Evolutionary conservation across 108 stramenopile genomes (phyloP), one percentile per base, ranked within the genome.

Genomic region (Fistulifera pelliculosa): DNA sequence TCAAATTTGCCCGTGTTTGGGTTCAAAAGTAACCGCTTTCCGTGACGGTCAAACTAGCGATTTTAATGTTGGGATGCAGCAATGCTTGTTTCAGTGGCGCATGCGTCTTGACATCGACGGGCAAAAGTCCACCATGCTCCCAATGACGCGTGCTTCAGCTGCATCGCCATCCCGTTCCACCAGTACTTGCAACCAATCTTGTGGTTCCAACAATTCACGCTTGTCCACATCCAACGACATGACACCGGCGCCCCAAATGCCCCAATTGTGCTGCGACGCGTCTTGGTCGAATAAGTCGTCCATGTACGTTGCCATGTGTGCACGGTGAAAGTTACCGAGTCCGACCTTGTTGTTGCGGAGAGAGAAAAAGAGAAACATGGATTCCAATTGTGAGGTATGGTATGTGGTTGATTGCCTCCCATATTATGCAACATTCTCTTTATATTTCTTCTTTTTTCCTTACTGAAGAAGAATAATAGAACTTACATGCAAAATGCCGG

Each of bases 1-100:
- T 79, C 69, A 54, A 79, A 49, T 27, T 60, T 42, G 22, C 72
- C 50, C 15, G 27, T 35, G 31, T 55, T 15, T 42, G 53, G 39
- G 71, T 52, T 45, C 63, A 66, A 60, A 49, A 80, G 65, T 80
- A 80, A 0, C 78, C 78, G 42, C 73, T 71, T 62, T 80, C 78
- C 23, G 78, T 80, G 16, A 80, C 67, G 14, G 75, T 76, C 39
- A 76, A 49, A 0, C 55, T 55, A 14, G 76, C 73, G 23, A 80
- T 68, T 41, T 73, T 64, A 28, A 64, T 64, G n/a, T 55, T 41
- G 21, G 62, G 55, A 47, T 64, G 28, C 25, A 27, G 22, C 8
- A 61, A 16, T 23, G 23, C 38, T n/a, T 52, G 50, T 14, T 52
- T 38, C 15, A 61, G 28, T 1, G 39, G 39, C 7, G 8, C 15